Percentiles rank a stretch among this genome's conserved stretches.
phyloP scores from a whole-genome alignment of 2,329 filamentous ascomycete species.

The Diaporthe ilicicola region DNA sequence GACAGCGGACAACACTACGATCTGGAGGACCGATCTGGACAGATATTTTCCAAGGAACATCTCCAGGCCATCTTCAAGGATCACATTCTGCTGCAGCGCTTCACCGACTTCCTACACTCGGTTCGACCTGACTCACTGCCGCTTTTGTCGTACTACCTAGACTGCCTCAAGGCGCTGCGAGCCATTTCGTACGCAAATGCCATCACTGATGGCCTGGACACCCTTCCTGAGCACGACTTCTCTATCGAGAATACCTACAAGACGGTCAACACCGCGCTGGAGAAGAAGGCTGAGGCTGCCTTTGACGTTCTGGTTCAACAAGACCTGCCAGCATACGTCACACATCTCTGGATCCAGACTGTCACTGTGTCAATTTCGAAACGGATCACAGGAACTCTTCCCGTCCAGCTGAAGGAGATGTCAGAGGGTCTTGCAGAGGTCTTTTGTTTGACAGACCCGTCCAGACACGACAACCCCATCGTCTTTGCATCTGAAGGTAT shows the following conservation, averaged over 20 bases:
- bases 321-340: constrained; percentile 76
- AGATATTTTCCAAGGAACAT: constrained; percentile 73
- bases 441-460: constrained; percentile 80
- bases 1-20: constrained; percentile 51
- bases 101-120: constrained; percentile 71
- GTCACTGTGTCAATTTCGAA: constrained; percentile 75
- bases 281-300: constrained; percentile 69
- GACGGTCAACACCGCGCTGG: constrained; percentile 65
- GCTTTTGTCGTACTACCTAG: constrained; percentile 76
- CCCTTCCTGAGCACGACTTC: constrained; percentile 64
- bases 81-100: constrained; percentile 68
- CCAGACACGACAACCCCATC: constrained; percentile 76
- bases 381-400: constrained; percentile 72
- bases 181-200: constrained; percentile 78
- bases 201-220: constrained; percentile 67
- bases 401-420: constrained; percentile 69
- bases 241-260: constrained; percentile 57
- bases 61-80: constrained; percentile 72
- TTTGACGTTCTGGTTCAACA: constrained; percentile 72
- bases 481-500: constrained; percentile 80
- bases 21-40: constrained; percentile 70
- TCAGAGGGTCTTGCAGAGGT: constrained; percentile 80
- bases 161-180: constrained; percentile 73
- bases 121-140: constrained; percentile 71
- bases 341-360: constrained; percentile 72